Conservation (phyloP, 2,329 filamentous ascomycete species). For the Arthrobotrys megalospora region DNA sequence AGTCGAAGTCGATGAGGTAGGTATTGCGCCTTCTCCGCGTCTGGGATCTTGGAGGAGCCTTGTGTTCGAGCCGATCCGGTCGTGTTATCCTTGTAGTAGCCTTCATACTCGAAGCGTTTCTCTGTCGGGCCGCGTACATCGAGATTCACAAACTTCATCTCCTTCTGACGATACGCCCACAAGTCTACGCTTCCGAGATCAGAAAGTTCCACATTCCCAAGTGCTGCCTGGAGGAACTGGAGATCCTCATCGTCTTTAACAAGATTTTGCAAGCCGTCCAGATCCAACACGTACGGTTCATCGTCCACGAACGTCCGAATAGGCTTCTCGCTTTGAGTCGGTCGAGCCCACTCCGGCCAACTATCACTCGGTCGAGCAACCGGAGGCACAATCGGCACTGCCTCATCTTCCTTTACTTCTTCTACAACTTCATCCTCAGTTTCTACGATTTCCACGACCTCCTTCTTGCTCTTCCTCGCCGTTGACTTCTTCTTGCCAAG, state of each 20-base stretch:
- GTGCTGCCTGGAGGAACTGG: slow-evolving; percentile 71
- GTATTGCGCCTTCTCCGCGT: slow-evolving; percentile 98
- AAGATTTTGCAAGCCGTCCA: slow-evolving; percentile 79
- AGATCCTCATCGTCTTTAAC: slow-evolving; percentile 80
- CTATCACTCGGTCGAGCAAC: slow-evolving; percentile 61
- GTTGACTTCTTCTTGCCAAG: slow-evolving; percentile 71
- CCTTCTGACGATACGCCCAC: slow-evolving; percentile 81
- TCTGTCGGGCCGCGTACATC: slow-evolving; percentile 66
- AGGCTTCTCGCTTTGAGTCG: slow-evolving; percentile 73
- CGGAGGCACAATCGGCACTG: slow-evolving; percentile 68
- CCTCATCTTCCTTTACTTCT: slow-evolving; percentile 55
- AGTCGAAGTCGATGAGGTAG: slow-evolving; percentile 97
- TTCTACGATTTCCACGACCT: slow-evolving; percentile 68
- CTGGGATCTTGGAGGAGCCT: slow-evolving; percentile 93
- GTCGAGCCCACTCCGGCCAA: slow-evolving; percentile 66
- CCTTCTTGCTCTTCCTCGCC: slow-evolving; percentile 59
- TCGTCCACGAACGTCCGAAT: slow-evolving; percentile 78
- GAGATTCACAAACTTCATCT: slow-evolving; percentile 79
- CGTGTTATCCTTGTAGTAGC: slow-evolving; percentile 84
- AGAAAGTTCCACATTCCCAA: slow-evolving; percentile 70
- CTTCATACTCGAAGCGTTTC: slow-evolving; percentile 70
- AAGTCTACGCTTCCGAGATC: slow-evolving; percentile 74
- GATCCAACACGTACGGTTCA: slow-evolving; percentile 75
- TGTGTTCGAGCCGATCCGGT: slow-evolving; percentile 92
- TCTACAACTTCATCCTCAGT: slow-evolving; percentile 66